These are phyloP conservation scores for Tuber melanosporum DNA, from an alignment of 495 filamentous ascomycete species.

Conservation along the genomic window DNA sequence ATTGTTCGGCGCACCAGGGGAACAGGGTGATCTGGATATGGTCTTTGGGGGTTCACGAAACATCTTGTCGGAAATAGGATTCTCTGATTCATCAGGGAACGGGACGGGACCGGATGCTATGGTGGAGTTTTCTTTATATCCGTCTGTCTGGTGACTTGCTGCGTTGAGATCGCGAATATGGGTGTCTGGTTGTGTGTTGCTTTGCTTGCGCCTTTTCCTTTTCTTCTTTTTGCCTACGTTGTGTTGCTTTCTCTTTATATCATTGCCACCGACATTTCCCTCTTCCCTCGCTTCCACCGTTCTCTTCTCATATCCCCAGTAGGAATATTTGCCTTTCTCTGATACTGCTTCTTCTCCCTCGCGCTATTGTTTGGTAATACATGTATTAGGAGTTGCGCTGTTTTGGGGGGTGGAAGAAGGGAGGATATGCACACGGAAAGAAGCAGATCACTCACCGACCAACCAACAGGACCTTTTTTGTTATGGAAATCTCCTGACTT, in stretches of 20 bases:
- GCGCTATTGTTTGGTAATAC: constrained; percentile 2
- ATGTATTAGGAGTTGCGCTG: background rate
- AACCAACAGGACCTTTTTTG: background rate
- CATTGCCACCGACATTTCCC: background rate
- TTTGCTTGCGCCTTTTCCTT: background rate
- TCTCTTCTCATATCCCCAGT: background rate
- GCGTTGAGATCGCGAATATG: background rate
- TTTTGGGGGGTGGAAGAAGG: background rate
- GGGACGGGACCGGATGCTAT: background rate
- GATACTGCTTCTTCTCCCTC: background rate
- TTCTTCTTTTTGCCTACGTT: background rate
- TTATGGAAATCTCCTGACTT: background rate
- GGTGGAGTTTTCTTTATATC: background rate
- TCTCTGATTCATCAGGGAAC: background rate
- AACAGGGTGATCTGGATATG: background rate
- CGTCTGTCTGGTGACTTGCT: background rate
- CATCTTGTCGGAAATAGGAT: background rate
- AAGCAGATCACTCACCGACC: background rate
- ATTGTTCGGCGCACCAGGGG: background rate
- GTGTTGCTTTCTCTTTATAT: background rate
- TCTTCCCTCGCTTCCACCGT: background rate
- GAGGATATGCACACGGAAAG: background rate
- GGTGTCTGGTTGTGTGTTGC: background rate
- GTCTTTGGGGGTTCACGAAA: background rate
- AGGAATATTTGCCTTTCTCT: background rate